These are phyloP conservation scores for Solanum paucissectum DNA, from an alignment of 257 asterid genomes.

Conservation along the genomic window DNA sequence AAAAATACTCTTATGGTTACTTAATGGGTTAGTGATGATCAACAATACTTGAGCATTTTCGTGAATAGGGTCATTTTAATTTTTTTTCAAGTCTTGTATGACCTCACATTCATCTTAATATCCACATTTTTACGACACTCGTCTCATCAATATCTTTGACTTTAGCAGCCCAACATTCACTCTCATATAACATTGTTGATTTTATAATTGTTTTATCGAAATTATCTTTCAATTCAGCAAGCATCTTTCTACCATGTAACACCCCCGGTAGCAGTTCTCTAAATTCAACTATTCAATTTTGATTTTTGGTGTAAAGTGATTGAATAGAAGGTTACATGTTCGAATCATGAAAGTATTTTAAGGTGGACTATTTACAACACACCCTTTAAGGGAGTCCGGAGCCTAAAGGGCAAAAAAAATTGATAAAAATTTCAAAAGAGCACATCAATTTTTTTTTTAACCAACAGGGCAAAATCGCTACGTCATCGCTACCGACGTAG, in stretches of 20 bases:
- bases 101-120: not conserved
- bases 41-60: not conserved
- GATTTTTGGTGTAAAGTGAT: too few relatives aligned
- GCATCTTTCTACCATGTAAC: too few relatives aligned
- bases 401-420: too few relatives aligned
- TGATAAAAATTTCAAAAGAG: too few relatives aligned
- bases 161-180: not conserved
- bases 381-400: rapidly evolving
- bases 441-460: too few relatives aligned
- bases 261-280: not conserved
- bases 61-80: not conserved
- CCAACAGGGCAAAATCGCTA: too few relatives aligned
- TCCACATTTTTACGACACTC: not conserved
- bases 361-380: too few relatives aligned
- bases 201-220: too few relatives aligned
- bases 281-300: not conserved
- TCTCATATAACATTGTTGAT: not conserved
- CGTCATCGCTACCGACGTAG: too few relatives aligned
- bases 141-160: not conserved
- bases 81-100: not conserved
- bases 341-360: too few relatives aligned
- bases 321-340: not conserved
- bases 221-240: too few relatives aligned
- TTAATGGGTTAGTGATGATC: too few relatives aligned
- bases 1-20: not conserved